These are phyloP conservation scores for Microbotryum lychnidis-dioicae DNA, from an alignment of 1,284 basidiomycete species.

Conservation along the genomic window DNA sequence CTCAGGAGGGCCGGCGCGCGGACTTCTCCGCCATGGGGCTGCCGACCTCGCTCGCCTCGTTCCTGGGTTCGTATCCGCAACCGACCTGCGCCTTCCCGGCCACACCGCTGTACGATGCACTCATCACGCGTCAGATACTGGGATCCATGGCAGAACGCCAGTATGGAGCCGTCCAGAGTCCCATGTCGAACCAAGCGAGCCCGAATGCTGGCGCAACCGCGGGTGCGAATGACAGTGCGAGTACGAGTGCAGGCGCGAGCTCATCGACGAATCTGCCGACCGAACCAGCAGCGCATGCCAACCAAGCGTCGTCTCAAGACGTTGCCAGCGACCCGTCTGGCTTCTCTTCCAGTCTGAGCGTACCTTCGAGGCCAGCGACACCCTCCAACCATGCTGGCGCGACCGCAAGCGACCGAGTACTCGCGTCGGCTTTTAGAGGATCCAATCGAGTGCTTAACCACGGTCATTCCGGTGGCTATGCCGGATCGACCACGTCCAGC, in stretches of 20 bases:
- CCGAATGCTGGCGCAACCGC: background rate
- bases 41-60: background rate
- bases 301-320: background rate
- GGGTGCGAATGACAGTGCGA: background rate
- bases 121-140: slow-evolving; percentile 3
- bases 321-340: background rate
- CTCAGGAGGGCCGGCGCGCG: too few relatives aligned
- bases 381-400: background rate
- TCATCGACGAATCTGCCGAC: background rate
- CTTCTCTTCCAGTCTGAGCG: background rate
- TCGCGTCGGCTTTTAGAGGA: background rate
- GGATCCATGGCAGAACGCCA: too few relatives aligned
- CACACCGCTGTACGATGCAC: slow-evolving; percentile 5
- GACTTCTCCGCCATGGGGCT: too few relatives aligned
- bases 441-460: background rate
- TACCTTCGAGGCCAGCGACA: background rate
- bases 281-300: background rate
- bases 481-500: background rate
- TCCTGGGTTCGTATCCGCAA: slow-evolving; percentile 14
- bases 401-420: slow-evolving; percentile 4
- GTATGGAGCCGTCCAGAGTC: too few relatives aligned
- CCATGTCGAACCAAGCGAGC: background rate
- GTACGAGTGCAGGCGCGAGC: background rate
- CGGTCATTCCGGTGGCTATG: background rate
- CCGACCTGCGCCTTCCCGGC: slow-evolving; percentile 9